Conservation (phyloP, 2,329 filamentous ascomycete genomes). For the Fusarium multiceps region DNA sequence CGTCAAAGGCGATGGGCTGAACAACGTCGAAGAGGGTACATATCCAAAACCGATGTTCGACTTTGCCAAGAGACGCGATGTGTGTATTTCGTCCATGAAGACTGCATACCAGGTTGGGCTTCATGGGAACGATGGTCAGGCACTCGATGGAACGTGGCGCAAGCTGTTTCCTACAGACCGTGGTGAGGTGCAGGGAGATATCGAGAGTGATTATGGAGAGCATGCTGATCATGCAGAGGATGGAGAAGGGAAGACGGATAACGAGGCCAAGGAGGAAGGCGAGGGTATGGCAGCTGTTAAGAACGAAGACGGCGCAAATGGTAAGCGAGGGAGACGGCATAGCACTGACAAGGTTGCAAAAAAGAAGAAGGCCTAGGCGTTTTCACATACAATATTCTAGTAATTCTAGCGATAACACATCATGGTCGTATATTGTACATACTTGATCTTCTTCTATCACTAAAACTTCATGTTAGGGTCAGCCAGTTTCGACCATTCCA, state of each 20-base stretch:
- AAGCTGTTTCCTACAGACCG: conserved; percentile 56
- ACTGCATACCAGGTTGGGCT: conserved; percentile 73
- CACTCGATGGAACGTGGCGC: conserved; percentile 70
- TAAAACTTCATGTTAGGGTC: conserved; percentile 41
- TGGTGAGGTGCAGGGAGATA: conserved; percentile 56
- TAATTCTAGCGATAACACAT: neutral
- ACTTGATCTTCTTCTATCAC: neutral
- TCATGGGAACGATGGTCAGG: conserved; percentile 70
- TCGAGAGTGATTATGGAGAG: conserved; percentile 50
- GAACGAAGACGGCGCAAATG: neutral
- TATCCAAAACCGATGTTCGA: conserved; percentile 86
- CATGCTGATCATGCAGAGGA: conserved; percentile 48
- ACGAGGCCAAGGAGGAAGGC: conserved; percentile 24
- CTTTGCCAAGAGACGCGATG: conserved; percentile 69
- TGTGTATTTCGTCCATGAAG: conserved; percentile 77
- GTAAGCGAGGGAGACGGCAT: conserved; percentile 41
- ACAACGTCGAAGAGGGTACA: conserved; percentile 56
- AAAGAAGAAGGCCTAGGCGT: conserved; percentile 41
- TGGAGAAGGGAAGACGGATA: conserved; percentile 41
- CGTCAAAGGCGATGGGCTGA: conserved; percentile 65
- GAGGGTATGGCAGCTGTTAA: conserved; percentile 29
- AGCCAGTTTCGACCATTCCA: conserved; percentile 51
- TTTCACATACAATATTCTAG: neutral
- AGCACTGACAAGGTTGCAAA: conserved; percentile 38
- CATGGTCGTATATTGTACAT: neutral